phyloP scores from a whole-genome alignment of 208 protist genomes.

The Naegleria lovaniensis region DNA sequence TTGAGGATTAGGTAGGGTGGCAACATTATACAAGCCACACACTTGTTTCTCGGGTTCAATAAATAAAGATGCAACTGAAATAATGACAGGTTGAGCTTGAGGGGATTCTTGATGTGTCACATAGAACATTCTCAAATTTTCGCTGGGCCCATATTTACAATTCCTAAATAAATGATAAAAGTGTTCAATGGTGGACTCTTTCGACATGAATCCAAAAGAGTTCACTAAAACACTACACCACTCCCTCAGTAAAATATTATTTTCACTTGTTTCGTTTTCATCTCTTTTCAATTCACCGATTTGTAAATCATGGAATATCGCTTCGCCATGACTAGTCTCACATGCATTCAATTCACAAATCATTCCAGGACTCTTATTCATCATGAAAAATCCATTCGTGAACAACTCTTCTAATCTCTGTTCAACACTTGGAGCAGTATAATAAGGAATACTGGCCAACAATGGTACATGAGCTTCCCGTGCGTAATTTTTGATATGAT shows the following conservation, averaged over 20 bases:
- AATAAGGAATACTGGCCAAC: too few species aligned
- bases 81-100: not conserved
- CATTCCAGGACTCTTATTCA: not conserved
- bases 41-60: not conserved
- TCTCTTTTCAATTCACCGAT: not conserved
- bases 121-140: not conserved
- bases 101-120: not conserved
- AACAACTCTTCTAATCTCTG: not conserved
- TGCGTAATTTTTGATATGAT: not conserved
- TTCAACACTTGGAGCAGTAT: not conserved
- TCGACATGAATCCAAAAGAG: not conserved
- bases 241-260: not conserved
- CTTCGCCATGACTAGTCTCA: not conserved
- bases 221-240: not conserved
- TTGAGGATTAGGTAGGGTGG: not conserved
- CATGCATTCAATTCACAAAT: not conserved
- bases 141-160: not conserved
- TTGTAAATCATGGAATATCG: not conserved
- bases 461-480: too few species aligned
- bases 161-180: not conserved
- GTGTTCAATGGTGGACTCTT: not conserved
- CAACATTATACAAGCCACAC: not conserved
- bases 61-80: not conserved
- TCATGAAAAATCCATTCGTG: not conserved
- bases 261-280: not conserved